A percentile compares a stretch with the other conserved stretches of the same genome.
Conservation (phyloP, 106 monocot species). For the Agapanthus africanus region DNA sequence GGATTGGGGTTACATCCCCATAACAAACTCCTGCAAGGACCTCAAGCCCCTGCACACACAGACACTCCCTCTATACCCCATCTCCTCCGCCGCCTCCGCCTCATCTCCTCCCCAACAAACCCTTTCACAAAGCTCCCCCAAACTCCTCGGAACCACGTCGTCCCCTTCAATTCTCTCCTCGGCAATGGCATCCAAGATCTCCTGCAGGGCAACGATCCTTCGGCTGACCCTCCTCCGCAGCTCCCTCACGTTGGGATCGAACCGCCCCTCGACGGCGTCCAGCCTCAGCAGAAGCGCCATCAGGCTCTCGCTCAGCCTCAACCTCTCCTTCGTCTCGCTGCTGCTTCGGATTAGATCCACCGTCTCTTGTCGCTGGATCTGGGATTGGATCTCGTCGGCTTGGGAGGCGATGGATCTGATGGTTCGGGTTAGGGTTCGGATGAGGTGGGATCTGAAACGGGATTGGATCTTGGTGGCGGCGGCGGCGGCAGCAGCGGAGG, state of each 20-base stretch:
- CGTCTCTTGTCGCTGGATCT: slow-evolving; percentile 58
- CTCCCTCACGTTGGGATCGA: slow-evolving; percentile 45
- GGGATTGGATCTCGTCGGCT: slow-evolving; percentile 25
- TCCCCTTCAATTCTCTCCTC: slow-evolving; percentile 12
- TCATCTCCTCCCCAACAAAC: slow-evolving; percentile 11
- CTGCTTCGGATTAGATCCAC: slow-evolving; percentile 47
- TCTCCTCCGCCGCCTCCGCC: background rate
- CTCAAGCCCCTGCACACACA: background rate
- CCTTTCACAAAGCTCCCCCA: slow-evolving; percentile 34
- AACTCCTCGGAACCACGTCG: slow-evolving; percentile 35
- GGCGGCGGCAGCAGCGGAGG: too few species aligned
- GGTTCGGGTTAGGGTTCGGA: slow-evolving; percentile 21
- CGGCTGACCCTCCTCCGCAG: slow-evolving; percentile 45
- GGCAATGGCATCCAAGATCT: slow-evolving; percentile 47
- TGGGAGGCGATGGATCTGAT: slow-evolving; percentile 29
- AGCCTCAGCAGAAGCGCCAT: slow-evolving; percentile 52
- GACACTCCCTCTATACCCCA: background rate
- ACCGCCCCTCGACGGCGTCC: slow-evolving; percentile 50
- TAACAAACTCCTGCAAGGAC: background rate
- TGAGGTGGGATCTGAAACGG: slow-evolving; percentile 41
- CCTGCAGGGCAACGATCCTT: slow-evolving; percentile 59
- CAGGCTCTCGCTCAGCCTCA: slow-evolving; percentile 46
- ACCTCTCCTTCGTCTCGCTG: slow-evolving; percentile 42
- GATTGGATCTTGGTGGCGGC: slow-evolving; percentile 58
- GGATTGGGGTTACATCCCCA: background rate